Base-by-base conservation (phyloP, 768 basidiomycete genomes). In the Candolleomyces eurysporus region DNA sequence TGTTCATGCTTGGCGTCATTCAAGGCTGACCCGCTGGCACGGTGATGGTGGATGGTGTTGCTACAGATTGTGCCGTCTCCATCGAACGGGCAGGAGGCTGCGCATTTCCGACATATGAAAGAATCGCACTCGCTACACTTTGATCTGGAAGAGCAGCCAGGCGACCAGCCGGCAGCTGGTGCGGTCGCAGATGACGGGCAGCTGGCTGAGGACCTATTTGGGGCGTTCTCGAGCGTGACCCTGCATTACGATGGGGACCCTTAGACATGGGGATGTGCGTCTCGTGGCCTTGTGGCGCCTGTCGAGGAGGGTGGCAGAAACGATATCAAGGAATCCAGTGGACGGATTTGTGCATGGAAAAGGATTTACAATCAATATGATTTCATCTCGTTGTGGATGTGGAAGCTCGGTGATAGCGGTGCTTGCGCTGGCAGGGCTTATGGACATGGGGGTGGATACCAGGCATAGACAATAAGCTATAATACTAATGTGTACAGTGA, bases 51-150 rank as follows among this genome's bases (percentile, higher is more conserved):
- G 36, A 36, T 36, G 36, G 6, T 36, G 36, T 36, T 11, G 36
- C 36, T 36, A 11, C 75, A 96, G 93, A 96, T 96, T 66, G 80
- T 93, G 30, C 94, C 93, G 50, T 80, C 86, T 49, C 78, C 82
- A 62, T 90, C 89, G 46, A 92, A 89, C 64, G 93, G 89, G 52
- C 75, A 83, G 62, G 94, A 96, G 71, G 89, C 91, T 19, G 85
- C 87, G 74, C 95, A 97, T 77, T 96, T 94, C 79, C 92, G 96
- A 51, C 83, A 89, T 60, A 75, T 97, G 71, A 89, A 93, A 66
- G 96, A 98, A 75, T 95, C 92, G 46, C 85, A 88, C 61, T 95
- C 92, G 63, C 82, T 98, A 68, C 94, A 97, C 73, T 84, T 96
- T 66, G 95, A 95, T 73, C 83, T 96, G 66, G 95, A 95, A 74